These are phyloP conservation scores for Didymella segeticola DNA, from an alignment of 2,329 filamentous ascomycete species.

Conservation along the genomic window DNA sequence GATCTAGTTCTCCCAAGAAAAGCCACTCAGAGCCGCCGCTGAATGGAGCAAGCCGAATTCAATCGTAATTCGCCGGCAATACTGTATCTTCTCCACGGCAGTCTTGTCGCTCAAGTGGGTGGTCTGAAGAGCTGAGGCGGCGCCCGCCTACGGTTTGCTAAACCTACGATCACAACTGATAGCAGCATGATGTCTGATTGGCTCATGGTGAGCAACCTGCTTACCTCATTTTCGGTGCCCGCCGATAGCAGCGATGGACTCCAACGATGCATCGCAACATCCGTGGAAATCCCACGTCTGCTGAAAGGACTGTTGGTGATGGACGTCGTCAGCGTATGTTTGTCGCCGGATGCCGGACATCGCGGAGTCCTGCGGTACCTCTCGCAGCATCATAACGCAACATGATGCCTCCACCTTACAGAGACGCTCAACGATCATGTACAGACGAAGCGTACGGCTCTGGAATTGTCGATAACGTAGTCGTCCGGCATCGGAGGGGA, in stretches of 20 bases:
- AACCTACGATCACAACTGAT: conserved; percentile 36
- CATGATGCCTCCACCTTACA: background rate
- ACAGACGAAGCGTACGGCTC: background rate
- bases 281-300: conserved; percentile 31
- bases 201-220: conserved; percentile 11
- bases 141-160: conserved; percentile 38
- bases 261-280: conserved; percentile 6
- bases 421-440: background rate
- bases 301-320: conserved; percentile 25
- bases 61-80: conserved; percentile 36
- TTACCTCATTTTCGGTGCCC: conserved; percentile 38
- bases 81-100: conserved; percentile 34
- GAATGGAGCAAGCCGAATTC: conserved; percentile 41
- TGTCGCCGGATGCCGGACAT: conserved; percentile 39
- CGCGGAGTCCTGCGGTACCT: conserved; percentile 17
- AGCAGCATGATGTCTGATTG: conserved; percentile 34
- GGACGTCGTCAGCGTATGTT: conserved; percentile 24
- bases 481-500: conserved; percentile 6
- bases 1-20: conserved; percentile 30
- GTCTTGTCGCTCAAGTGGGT: conserved; percentile 21
- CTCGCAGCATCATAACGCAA: background rate
- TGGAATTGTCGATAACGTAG: background rate
- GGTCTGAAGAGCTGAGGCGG: conserved; percentile 25
- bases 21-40: conserved; percentile 22
- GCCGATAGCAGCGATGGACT: conserved; percentile 36